phyloP scores from a whole-genome alignment of 2,329 filamentous ascomycete genomes.

The Lachnellula cervina region DNA sequence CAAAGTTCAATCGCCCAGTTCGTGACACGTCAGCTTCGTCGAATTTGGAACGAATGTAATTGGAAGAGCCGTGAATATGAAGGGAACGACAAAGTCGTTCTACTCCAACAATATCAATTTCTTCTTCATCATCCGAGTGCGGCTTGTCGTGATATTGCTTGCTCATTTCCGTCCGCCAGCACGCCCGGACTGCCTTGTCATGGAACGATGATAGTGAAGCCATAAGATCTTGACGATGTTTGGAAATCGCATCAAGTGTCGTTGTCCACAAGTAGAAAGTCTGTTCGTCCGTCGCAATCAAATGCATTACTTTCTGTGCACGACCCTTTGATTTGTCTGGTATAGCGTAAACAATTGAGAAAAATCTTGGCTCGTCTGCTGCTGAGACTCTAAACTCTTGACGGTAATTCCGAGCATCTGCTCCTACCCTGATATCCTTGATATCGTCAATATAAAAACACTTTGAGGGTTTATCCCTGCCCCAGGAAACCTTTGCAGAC shows the following conservation, averaged over 20 bases:
- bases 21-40: constrained; percentile 61
- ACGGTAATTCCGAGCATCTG: constrained; percentile 82
- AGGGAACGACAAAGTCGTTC: constrained; percentile 81
- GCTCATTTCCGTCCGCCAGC: constrained; percentile 83
- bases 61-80: constrained; percentile 83
- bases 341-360: constrained; percentile 83
- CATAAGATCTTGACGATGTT: constrained; percentile 86
- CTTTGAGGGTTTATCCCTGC: constrained; percentile 71
- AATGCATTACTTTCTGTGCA: constrained; percentile 72
- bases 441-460: constrained; percentile 94
- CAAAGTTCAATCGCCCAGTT: constrained; percentile 66
- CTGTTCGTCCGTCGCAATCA: constrained; percentile 71
- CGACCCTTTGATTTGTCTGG: constrained; percentile 70
- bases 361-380: constrained; percentile 67
- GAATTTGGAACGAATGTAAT: constrained; percentile 70
- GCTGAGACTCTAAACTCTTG: constrained; percentile 72
- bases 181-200: constrained; percentile 72
- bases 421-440: constrained; percentile 78
- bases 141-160: constrained; percentile 55
- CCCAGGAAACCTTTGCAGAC: constrained; percentile 84
- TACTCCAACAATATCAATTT: constrained; percentile 72
- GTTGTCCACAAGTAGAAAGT: constrained; percentile 75
- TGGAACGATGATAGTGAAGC: constrained; percentile 81
- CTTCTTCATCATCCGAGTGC: constrained; percentile 55
- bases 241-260: constrained; percentile 77